Evolutionary conservation across 2,329 filamentous ascomycete species (phyloP), one percentile per base, ranked within the genome.

Genomic region (Cercospora sojina): DNA sequence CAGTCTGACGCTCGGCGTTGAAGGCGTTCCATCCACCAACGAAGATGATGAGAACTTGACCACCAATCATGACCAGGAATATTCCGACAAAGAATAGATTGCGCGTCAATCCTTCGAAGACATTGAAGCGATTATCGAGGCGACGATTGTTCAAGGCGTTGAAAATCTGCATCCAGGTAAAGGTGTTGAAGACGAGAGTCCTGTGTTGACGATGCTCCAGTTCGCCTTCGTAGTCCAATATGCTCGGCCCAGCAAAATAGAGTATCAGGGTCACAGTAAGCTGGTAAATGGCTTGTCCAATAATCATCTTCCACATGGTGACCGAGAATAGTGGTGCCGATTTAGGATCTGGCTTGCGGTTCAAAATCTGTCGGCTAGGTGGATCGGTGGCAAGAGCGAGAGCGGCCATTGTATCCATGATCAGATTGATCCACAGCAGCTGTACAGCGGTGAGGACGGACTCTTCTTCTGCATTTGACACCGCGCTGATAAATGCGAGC

Each of bases 81-180:
- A 98, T 97, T 43, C 81, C 86, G 41, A 96, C 86, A 82, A 98
- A 98, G 84, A 96, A 96, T 81, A 85, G 90, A 78, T 98, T 98
- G 76, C 87, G 87, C 27, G 85, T 85, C 66, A 98, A 86, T 63
- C 92, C 92, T 77, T 97, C 94, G 68, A 98, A 94, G 69, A 98
- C 93, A 80, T 98, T 98, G 84, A 97, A 93, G 64, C 88, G 87
- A 80, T 98, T 98, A 79, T 98, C 94, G 63, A 98, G 84, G 12
- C 94, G 92, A 66, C 94, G 92, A 81, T 96, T 97, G 83, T 98
- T 98, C 86, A 96, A 91, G 77, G 96, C 91, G 80, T 98, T 98
- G 83, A 98, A 98, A 73, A 98, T 96, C 74, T 98, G 94, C 93
- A 98, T 97, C 94, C 94, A 98, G 62, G 97, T 94, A 77, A 98